Conservation (phyloP, 179 eudicot genomes). For the Beta corolliflora region DNA sequence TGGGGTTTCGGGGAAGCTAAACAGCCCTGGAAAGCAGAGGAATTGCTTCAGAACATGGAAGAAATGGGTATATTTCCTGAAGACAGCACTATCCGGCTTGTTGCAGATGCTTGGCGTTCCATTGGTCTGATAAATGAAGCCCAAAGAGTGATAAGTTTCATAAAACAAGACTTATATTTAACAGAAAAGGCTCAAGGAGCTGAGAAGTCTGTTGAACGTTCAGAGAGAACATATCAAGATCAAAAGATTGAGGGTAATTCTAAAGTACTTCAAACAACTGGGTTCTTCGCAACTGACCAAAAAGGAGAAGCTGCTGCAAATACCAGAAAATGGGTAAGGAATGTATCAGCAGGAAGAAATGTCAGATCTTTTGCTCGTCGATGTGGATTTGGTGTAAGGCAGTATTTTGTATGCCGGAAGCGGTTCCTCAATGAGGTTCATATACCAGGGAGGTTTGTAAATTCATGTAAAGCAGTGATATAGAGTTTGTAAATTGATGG, state of each 20-base stretch:
- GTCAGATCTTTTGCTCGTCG: conserved; percentile 22
- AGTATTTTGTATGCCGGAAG: conserved; percentile 12
- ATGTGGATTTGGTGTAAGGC: conserved; percentile 40
- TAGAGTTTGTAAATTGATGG: conserved; percentile 9
- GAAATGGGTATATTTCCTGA: conserved; percentile 52
- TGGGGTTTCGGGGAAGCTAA: conserved; percentile 93
- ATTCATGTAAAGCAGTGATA: conserved; percentile 26
- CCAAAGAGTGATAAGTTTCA: conserved; percentile 38
- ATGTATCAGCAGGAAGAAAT: conserved; percentile 22
- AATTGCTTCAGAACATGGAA: conserved; percentile 59
- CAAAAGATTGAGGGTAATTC: conserved; percentile 28
- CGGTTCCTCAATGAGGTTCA: background rate
- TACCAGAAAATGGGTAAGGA: conserved; percentile 33
- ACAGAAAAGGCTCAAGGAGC: conserved; percentile 15
- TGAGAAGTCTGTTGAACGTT: conserved; percentile 22
- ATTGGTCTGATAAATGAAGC: conserved; percentile 70
- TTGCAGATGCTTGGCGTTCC: conserved; percentile 82
- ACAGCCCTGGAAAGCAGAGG: conserved; percentile 93
- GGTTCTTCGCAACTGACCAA: conserved; percentile 20
- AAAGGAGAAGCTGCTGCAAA: conserved; percentile 32
- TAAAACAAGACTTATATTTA: background rate
- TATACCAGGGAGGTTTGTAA: conserved; percentile 18
- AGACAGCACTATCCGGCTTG: conserved; percentile 57
- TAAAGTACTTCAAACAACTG: conserved; percentile 14
- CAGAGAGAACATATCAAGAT: conserved; percentile 26